phyloP scores from a whole-genome alignment of 1,284 basidiomycete genomes.

The Thecaphora frezii region DNA sequence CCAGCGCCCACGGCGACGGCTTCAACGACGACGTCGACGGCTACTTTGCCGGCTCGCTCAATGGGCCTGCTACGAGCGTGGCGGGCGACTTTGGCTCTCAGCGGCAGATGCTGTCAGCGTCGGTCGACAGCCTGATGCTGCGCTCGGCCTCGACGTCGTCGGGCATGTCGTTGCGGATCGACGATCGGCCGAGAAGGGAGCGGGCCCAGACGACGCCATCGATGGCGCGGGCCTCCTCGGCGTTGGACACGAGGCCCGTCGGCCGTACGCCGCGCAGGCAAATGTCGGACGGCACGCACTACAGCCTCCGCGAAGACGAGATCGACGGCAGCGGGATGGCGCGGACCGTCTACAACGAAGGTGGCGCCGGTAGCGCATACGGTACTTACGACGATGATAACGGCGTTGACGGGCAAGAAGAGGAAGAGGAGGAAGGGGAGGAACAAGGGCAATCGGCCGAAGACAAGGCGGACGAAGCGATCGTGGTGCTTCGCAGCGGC shows the following conservation, averaged over 20 bases:
- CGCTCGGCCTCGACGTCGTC: slow-evolving; percentile 1
- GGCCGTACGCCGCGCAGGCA: background rate
- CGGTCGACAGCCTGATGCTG: slow-evolving; percentile 11
- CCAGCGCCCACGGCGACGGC: background rate
- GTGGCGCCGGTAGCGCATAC: too few relatives aligned
- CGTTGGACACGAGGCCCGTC: too few relatives aligned
- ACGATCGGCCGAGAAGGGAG: slow-evolving; percentile 12
- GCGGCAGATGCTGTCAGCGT: background rate
- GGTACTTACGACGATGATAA: too few relatives aligned
- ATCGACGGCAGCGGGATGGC: too few relatives aligned
- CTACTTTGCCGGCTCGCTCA: slow-evolving; percentile 11
- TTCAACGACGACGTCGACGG: slow-evolving; percentile 17
- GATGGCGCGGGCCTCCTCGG: background rate
- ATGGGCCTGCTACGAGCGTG: background rate
- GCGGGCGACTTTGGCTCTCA: background rate
- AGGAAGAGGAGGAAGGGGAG: slow-evolving; percentile 12
- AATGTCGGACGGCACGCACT: background rate
- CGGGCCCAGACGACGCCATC: background rate
- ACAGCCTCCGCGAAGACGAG: too few relatives aligned
- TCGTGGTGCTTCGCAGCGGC: slow-evolving; percentile 28
- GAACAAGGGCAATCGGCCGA: slow-evolving; percentile 3
- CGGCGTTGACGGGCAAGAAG: slow-evolving; percentile 1
- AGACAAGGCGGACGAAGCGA: slow-evolving; percentile 11
- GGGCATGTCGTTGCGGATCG: slow-evolving; percentile 19
- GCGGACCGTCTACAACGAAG: too few relatives aligned